Percentiles rank a stretch among this genome's conserved stretches.
These are phyloP conservation scores for Spergularia marina DNA, from an alignment of 148 eudicot species.

Conservation along the genomic window DNA sequence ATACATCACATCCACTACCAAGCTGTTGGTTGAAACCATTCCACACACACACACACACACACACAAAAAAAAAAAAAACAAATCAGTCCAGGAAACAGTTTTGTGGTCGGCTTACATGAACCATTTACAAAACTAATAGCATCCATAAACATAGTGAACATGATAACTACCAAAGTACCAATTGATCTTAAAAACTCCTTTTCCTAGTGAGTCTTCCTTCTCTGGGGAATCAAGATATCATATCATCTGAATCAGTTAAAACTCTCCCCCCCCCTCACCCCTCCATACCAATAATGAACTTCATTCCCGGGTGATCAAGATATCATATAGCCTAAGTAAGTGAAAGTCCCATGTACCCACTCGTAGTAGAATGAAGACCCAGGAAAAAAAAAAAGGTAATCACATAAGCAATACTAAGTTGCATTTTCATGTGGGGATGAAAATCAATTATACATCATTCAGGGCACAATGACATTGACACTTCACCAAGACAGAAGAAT, in stretches of 20 bases:
- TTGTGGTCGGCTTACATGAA: too few relatives aligned
- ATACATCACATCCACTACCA: too few relatives aligned
- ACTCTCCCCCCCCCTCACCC: too few relatives aligned
- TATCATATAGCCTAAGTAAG: neutral
- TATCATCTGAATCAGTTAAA: too few relatives aligned
- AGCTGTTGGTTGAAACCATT: neutral
- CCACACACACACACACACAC: too few relatives aligned
- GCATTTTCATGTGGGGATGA: neutral
- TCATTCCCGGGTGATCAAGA: neutral
- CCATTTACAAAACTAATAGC: too few relatives aligned
- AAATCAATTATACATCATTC: neutral
- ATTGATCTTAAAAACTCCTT: neutral
- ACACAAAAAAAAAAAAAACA: too few relatives aligned
- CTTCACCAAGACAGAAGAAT: neutral
- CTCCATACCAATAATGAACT: too few relatives aligned
- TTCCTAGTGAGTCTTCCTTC: too few relatives aligned
- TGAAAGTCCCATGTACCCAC: neutral
- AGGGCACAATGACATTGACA: neutral
- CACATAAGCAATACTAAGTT: neutral
- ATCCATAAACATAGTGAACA: neutral
- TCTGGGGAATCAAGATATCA: neutral
- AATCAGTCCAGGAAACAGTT: too few relatives aligned
- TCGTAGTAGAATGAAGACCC: neutral
- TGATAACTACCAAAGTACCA: neutral
- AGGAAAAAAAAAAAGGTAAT: too few relatives aligned